Percentiles rank a stretch among this genome's conserved stretches.
Evolutionary conservation across 2,329 filamentous ascomycete species (phyloP).

Genomic region (Phyllosticta ampelicida): DNA sequence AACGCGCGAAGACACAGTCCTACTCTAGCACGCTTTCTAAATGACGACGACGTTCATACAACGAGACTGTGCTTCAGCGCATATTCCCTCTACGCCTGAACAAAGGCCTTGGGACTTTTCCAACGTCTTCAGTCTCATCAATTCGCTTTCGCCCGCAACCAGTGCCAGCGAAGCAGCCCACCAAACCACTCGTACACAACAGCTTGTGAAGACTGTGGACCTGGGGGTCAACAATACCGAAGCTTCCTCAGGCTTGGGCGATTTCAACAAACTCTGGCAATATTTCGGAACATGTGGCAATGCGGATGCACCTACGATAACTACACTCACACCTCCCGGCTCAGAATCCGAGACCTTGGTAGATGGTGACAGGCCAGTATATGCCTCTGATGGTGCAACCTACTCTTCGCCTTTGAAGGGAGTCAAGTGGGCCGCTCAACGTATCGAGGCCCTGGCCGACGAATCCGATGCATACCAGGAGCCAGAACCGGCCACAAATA

Average conservation of each 20-base stretch:
- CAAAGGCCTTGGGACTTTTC: conserved; percentile 37
- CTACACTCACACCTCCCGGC: conserved; percentile 13
- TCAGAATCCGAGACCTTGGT: conserved; percentile 11
- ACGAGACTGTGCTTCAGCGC: not conserved
- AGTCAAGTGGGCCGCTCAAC: conserved; percentile 17
- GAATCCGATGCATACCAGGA: conserved; percentile 2
- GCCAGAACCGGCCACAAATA: not conserved
- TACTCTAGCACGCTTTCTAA: not conserved
- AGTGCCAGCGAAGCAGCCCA: not conserved
- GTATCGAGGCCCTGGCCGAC: conserved; percentile 3
- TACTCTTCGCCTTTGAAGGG: conserved; percentile 17
- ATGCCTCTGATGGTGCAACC: conserved; percentile 35
- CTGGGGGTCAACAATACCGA: not conserved
- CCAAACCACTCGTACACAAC: not conserved
- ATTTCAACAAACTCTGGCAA: conserved; percentile 37
- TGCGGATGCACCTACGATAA: conserved; percentile 14
- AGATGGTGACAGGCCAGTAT: conserved; percentile 22
- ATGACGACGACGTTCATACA: not conserved
- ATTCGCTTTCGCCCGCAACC: conserved; percentile 15
- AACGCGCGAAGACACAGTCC: not conserved
- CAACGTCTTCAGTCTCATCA: conserved; percentile 34
- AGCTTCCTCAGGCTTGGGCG: conserved; percentile 25
- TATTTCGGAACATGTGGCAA: conserved; percentile 28
- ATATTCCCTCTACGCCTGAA: conserved; percentile 25
- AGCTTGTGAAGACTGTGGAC: not conserved